phyloP scores from a whole-genome alignment of 208 protist genomes.

The Crithidia mellificae region DNA sequence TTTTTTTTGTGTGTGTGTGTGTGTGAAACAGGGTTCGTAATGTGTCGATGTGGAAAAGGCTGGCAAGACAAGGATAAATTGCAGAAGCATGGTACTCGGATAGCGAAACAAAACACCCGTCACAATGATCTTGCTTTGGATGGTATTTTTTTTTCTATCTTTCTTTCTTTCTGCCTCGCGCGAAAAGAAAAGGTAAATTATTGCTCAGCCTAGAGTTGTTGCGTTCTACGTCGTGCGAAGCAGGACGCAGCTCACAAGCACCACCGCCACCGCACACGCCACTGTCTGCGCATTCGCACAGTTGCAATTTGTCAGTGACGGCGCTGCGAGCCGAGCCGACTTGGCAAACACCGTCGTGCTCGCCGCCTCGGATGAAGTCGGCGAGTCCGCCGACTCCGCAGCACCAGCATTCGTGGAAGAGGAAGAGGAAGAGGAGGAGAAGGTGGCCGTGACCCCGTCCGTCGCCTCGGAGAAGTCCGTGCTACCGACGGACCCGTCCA shows the following conservation, averaged over 20 bases:
- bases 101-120: too few species aligned
- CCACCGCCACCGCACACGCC: slow-evolving; percentile 17
- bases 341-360: background rate
- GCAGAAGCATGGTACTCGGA: too few species aligned
- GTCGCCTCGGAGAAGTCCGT: background rate
- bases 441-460: background rate
- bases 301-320: background rate
- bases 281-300: slow-evolving; percentile 11
- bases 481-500: background rate
- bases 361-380: background rate
- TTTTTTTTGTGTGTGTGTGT: too few species aligned
- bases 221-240: slow-evolving; percentile 4
- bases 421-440: background rate
- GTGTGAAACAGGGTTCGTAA: too few species aligned
- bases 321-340: background rate
- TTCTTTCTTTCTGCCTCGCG: too few species aligned
- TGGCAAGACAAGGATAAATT: background rate
- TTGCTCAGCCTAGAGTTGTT: too few species aligned
- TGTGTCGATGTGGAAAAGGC: background rate
- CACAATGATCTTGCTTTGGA: too few species aligned
- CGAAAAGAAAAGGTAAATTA: too few species aligned
- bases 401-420: background rate
- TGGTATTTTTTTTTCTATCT: too few species aligned
- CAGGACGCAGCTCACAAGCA: slow-evolving; percentile 12
- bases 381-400: background rate